phyloP scores from a whole-genome alignment of 2,329 filamentous ascomycete genomes.

The Penicillium freii region DNA sequence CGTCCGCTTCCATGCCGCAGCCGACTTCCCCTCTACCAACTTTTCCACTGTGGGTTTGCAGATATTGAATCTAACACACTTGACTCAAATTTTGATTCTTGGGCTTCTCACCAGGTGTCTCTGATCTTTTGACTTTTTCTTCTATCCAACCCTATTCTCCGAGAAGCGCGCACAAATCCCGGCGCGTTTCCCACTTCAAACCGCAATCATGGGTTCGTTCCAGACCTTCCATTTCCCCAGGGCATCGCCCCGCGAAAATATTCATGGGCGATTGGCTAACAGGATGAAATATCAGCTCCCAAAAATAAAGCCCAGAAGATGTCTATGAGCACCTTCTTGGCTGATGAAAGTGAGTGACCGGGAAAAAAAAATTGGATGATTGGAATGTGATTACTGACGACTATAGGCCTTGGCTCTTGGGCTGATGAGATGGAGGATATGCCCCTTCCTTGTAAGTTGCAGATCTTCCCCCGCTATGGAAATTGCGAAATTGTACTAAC shows the following conservation, averaged over 20 bases:
- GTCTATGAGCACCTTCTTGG: constrained; percentile 94
- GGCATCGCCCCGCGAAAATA: neutral
- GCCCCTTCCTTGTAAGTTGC: constrained; percentile 66
- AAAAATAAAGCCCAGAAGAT: constrained; percentile 96
- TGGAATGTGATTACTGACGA: constrained; percentile 28
- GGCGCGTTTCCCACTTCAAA: constrained; percentile 42
- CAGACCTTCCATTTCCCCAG: constrained; percentile 13
- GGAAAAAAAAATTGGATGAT: constrained; percentile 2
- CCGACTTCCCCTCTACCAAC: constrained; percentile 30
- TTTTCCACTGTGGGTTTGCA: constrained; percentile 24
- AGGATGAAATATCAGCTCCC: constrained; percentile 51
- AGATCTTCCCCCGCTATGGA: constrained; percentile 11
- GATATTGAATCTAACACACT: constrained; percentile 19
- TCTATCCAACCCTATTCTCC: constrained; percentile 24
- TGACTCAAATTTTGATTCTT: constrained; percentile 23
- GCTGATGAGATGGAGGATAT: constrained; percentile 97
- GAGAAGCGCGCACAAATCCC: constrained; percentile 42
- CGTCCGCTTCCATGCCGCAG: constrained; percentile 31
- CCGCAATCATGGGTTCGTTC: constrained; percentile 61
- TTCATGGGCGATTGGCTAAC: constrained; percentile 1
- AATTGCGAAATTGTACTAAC: constrained; percentile 14
- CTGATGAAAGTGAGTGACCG: constrained; percentile 73
- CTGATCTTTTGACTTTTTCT: constrained; percentile 21
- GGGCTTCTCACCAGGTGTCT: constrained; percentile 19
- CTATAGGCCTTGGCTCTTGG: constrained; percentile 79